phyloP scores from a whole-genome alignment of 83 land plant species.

The Isoetes engelmannii region DNA sequence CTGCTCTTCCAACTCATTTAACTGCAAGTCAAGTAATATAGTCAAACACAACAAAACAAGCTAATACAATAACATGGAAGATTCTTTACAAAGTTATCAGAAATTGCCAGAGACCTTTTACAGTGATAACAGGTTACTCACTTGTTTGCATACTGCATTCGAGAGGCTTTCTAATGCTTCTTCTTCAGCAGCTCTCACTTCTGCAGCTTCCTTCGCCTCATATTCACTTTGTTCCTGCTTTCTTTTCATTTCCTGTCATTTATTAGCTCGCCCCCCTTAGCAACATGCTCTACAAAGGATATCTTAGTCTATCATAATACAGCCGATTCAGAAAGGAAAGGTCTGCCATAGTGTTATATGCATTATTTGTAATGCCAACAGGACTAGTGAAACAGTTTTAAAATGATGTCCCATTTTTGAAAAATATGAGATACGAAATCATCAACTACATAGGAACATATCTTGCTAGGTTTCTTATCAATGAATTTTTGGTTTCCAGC shows the following conservation, averaged over 20 bases:
- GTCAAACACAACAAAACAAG: neutral
- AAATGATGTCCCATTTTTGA: no score
- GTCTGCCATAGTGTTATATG: no score
- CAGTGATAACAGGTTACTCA: slow-evolving; percentile 4
- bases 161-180: slow-evolving; percentile 58
- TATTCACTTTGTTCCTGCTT: slow-evolving; percentile 67
- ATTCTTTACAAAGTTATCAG: neutral
- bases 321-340: no score
- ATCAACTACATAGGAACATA: no score
- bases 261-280: no score
- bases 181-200: slow-evolving; percentile 49
- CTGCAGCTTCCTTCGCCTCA: slow-evolving; percentile 36
- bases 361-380: no score
- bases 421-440: no score
- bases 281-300: no score
- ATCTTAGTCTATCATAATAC: no score
- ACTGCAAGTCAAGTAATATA: slow-evolving; percentile 37
- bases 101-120: neutral
- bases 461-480: no score
- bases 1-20: slow-evolving; percentile 51
- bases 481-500: no score
- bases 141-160: slow-evolving; percentile 52
- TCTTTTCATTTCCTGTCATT: slow-evolving; percentile 56
- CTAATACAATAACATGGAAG: neutral
- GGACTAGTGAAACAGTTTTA: no score